phyloP scores from a whole-genome alignment of 1,139 yeast genomes.

The Chernovozyma aurita region DNA sequence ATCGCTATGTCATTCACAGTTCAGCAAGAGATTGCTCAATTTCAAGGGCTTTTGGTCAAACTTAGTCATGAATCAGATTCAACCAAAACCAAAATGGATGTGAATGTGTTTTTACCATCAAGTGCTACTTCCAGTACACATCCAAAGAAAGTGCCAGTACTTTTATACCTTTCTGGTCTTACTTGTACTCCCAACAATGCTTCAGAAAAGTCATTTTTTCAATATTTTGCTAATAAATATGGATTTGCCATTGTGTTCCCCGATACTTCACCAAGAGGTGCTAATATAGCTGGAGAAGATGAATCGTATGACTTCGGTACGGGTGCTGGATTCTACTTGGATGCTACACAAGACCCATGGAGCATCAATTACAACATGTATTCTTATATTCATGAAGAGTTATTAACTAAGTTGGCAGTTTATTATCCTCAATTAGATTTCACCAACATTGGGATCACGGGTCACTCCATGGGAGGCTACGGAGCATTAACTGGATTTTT shows the following conservation, averaged over 20 bases:
- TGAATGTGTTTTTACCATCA: slow-evolving; percentile 77
- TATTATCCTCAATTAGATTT: slow-evolving; percentile 50
- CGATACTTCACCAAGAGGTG: slow-evolving; percentile 97
- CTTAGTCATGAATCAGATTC: slow-evolving; percentile 64
- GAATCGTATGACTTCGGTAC: slow-evolving; percentile 88
- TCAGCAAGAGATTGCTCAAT: slow-evolving; percentile 56
- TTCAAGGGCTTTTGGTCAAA: slow-evolving; percentile 75
- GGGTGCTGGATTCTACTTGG: slow-evolving; percentile 92
- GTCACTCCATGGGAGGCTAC: slow-evolving; percentile 98
- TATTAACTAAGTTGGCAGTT: slow-evolving; percentile 47
- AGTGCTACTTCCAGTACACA: slow-evolving; percentile 28
- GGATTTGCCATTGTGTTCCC: slow-evolving; percentile 91
- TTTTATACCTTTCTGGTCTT: slow-evolving; percentile 81
- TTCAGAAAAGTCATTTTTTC: slow-evolving; percentile 89
- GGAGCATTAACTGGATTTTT: slow-evolving; percentile 84
- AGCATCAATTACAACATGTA: slow-evolving; percentile 76
- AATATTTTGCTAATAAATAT: slow-evolving; percentile 70
- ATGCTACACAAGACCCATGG: slow-evolving; percentile 77
- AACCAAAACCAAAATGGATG: slow-evolving; percentile 74
- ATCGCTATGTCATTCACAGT: slow-evolving; percentile 56
- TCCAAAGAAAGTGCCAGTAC: slow-evolving; percentile 54
- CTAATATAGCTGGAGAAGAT: slow-evolving; percentile 74
- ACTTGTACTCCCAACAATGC: slow-evolving; percentile 95
- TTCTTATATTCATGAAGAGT: slow-evolving; percentile 72
- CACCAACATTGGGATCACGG: slow-evolving; percentile 66